These are phyloP conservation scores for Candolleomyces aberdarensis DNA, from an alignment of 768 basidiomycete species.

Conservation along the genomic window DNA sequence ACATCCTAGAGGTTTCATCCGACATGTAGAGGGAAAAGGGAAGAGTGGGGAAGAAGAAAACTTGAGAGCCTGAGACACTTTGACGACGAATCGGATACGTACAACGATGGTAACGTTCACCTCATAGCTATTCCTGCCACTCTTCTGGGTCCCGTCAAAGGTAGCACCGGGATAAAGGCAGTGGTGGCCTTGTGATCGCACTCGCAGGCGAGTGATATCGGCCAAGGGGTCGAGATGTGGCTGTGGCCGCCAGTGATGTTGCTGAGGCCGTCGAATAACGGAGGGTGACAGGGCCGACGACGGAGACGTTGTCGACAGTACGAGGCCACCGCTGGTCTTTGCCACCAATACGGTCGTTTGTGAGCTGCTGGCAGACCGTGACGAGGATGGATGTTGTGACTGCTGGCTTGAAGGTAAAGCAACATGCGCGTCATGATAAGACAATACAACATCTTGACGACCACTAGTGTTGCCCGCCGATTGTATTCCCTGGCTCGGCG, in stretches of 20 bases:
- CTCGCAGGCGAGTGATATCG: conserved; percentile 76
- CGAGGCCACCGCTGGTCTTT: background rate
- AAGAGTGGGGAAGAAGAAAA: background rate
- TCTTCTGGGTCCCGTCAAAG: conserved; percentile 91
- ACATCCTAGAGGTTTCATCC: conserved; percentile 58
- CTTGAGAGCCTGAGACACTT: background rate
- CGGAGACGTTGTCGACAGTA: background rate
- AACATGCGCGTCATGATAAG: conserved; percentile 3
- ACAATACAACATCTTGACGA: background rate
- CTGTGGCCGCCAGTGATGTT: conserved; percentile 7
- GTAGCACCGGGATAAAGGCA: conserved; percentile 86
- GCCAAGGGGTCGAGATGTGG: conserved; percentile 45
- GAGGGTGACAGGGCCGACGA: conserved; percentile 1
- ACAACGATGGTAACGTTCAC: conserved; percentile 92
- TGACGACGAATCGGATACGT: conserved; percentile 32
- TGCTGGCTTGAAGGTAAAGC: conserved; percentile 2
- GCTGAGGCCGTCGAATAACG: conserved; percentile 3
- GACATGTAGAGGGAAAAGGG: background rate
- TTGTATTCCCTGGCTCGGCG: background rate
- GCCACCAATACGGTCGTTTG: background rate
- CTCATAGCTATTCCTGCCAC: conserved; percentile 91
- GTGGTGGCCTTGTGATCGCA: conserved; percentile 68
- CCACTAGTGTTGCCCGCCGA: background rate
- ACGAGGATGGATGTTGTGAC: conserved; percentile 5
- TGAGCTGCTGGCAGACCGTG: background rate